Evolutionary conservation across 2,329 filamentous ascomycete genomes (phyloP), one percentile per base, ranked within the genome.

Genomic region (Aureobasidium sp.): DNA sequence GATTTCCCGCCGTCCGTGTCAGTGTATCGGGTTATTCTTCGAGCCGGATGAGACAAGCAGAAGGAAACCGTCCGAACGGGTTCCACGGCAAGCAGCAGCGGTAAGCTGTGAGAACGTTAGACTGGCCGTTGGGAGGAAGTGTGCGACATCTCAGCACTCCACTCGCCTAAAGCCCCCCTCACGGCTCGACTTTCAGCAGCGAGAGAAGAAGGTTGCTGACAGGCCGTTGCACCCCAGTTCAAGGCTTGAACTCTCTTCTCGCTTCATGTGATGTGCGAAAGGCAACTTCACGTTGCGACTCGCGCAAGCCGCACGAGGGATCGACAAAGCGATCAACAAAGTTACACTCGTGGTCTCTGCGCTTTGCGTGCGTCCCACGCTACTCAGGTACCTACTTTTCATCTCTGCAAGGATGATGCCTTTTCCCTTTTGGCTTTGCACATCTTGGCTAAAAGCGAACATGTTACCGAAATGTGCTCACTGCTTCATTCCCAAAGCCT

Each of bases 161-260:
- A 22, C 53, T 45, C 29, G 41, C 39, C 37, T 56, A 37, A 31
- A 29, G 20, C 2, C 14, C 34, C 52, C 25, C 39, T 37, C 52
- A 36, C 53, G 53, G 53, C 53, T 57, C 53, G 22, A 57, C 39
- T 55, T 41, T 42, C 51, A 34, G 27, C 31, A 45, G 27, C 53
- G 45, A 29, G 36, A 22, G 53, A 45, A 57, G 53, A 58, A 58
- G 55, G 55, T 58, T 58, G 42, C 55, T 47, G 55, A 58, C 55
- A 58, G 55, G 42, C 42, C 55, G 55, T 58, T 58, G 55, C 55
- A 47, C 42, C 55, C 55, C 55, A 36, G 53, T 34, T 34, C 53
- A 20, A 57, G 53, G 53, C 53, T 57, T 55, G 53, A 57, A 57
- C 41, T 58, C 42, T 48, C n/a, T 39, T 58, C 25, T 42, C 51